A percentile compares a stretch with the other conserved stretches of the same genome.
phyloP scores from a whole-genome alignment of 179 eudicot species.

The Drosera spatulata region DNA sequence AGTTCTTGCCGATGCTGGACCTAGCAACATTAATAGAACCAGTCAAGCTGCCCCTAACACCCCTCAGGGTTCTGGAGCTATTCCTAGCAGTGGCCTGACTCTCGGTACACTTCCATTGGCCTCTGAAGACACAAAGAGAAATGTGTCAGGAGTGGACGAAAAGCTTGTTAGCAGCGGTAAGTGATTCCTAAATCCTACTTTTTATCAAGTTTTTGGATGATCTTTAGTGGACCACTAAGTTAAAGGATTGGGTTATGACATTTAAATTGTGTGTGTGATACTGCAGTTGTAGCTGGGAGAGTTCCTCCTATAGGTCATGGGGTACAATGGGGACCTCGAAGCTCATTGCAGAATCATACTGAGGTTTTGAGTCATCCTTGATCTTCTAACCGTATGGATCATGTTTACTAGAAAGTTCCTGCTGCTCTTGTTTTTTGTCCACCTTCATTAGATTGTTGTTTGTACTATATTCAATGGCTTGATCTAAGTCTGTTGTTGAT shows the following conservation, averaged over 20 bases:
- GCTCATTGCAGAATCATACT: conserved; percentile 69
- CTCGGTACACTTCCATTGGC: conserved; percentile 47
- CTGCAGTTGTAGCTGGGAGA: conserved; percentile 46
- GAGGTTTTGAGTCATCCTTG: conserved; percentile 46
- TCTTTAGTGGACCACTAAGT: conserved; percentile 19
- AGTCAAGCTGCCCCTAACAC: conserved; percentile 38
- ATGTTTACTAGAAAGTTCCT: neutral
- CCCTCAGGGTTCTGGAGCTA: conserved; percentile 41
- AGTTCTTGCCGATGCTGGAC: conserved; percentile 52
- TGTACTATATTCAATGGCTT: too few relatives aligned
- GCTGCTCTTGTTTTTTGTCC: neutral
- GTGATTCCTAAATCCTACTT: conserved; percentile 31
- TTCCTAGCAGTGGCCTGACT: conserved; percentile 41
- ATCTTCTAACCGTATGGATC: neutral
- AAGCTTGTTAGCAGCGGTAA: conserved; percentile 57
- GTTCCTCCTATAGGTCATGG: conserved; percentile 57
- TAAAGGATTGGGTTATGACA: conserved; percentile 27
- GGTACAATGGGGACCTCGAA: conserved; percentile 96
- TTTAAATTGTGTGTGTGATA: conserved; percentile 38
- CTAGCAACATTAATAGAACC: conserved; percentile 48
- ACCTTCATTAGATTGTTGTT: neutral
- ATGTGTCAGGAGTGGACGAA: conserved; percentile 64
- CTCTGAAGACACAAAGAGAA: conserved; percentile 72
- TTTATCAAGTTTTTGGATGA: conserved; percentile 31
- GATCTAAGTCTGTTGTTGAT: too few relatives aligned